Evolutionary conservation across 2,329 filamentous ascomycete genomes (phyloP), one percentile per base, ranked within the genome.

Genomic region (Pestalotiopsis sp.): DNA sequence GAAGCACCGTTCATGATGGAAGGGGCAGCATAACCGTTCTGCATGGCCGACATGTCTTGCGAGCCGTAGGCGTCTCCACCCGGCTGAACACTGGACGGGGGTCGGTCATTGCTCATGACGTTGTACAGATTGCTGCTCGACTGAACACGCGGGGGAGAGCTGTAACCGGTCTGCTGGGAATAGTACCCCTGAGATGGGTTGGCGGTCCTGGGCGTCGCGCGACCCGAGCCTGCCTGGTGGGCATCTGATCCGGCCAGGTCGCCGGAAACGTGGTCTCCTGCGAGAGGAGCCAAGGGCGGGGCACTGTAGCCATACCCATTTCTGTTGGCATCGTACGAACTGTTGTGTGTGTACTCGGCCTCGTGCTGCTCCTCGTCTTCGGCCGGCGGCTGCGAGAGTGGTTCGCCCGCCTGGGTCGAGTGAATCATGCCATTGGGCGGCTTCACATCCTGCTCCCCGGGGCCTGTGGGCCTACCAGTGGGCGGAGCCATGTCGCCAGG

Each of bases 401-500:
- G 85, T 45, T 88, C 87, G 71, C 86, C 86, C 73, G 82, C 81
- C 72, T 88, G 85, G 71, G 86, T 85, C 72, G 82, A 81, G 72
- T 88, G 85, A 74, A 93, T 86, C 75, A 92, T 87, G 69, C 92
- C 87, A 78, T 95, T 95, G 23, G 87, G 77, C 31, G 85, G 79
- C 78, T 91, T 90, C 52, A 89, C 84, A 70, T 92, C 90, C 67
- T 89, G 86, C 71, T 94, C 91, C 36, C 89, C 87, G 49, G 88
- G 83, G 59, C 88, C 86, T 5, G 87, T 80, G 2, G 88, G 85
- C 69, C 92, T 87, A 68, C 82, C 84, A 39, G 92, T 89, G 12
- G 94, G 94, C 23, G 94, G 94, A 0, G 92, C 94, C 94, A 97
- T 97, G 74, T 97, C 94, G 70, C 85, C 92, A 84, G 97, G 97